phyloP scores from a whole-genome alignment of 2,329 filamentous ascomycete species.

The Verticillium dahliae region DNA sequence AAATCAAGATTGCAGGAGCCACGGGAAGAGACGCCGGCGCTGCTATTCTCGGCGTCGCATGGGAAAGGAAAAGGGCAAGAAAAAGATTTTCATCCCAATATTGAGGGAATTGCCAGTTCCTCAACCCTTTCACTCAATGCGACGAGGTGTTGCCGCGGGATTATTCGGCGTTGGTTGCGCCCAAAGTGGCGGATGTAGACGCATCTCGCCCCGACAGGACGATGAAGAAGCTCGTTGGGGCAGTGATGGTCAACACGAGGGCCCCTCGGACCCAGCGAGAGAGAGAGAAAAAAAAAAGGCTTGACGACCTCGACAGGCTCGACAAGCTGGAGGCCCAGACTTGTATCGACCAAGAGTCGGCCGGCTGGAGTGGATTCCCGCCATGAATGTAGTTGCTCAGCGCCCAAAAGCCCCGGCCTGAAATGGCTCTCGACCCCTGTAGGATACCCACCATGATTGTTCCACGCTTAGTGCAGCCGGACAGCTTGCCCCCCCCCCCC shows the following conservation, averaged over 20 bases:
- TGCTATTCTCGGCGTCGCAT: background rate
- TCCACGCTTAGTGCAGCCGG: background rate
- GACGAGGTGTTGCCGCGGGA: background rate
- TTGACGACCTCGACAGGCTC: background rate
- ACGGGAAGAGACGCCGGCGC: background rate
- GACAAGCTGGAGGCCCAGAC: constrained; percentile 4
- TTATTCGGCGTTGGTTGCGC: background rate
- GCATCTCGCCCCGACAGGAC: background rate
- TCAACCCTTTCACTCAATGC: background rate
- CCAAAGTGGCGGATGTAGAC: background rate
- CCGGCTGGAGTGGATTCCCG: background rate
- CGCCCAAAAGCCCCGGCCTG: background rate
- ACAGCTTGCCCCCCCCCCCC: background rate
- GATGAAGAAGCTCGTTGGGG: background rate
- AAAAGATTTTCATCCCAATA: background rate
- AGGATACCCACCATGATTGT: background rate
- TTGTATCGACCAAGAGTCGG: constrained; percentile 10
- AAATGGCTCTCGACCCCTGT: background rate
- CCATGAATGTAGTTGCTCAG: background rate
- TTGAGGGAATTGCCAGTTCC: background rate
- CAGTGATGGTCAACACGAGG: background rate
- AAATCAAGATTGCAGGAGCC: background rate
- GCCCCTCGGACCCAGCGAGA: background rate
- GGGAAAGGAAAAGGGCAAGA: background rate
- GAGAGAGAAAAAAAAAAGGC: background rate